Conservation (phyloP, 805 yeast species). For the Diddensiella transvaalensis region DNA sequence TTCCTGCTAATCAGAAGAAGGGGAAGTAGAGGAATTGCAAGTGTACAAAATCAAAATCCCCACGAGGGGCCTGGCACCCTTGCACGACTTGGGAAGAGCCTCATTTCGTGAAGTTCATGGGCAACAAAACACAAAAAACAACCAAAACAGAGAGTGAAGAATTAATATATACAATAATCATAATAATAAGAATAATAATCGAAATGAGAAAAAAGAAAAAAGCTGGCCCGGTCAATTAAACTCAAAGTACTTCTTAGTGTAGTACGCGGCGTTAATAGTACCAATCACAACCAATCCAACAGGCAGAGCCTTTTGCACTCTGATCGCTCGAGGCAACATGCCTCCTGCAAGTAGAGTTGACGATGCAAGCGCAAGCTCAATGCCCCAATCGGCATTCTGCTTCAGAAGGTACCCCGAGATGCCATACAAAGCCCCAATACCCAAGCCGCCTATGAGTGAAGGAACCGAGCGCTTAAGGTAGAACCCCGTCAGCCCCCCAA, state of each 20-base stretch:
- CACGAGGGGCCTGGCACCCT: no score
- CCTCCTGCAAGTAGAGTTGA: slow-evolving; percentile 64
- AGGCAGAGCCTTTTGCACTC: slow-evolving; percentile 73
- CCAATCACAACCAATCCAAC: slow-evolving; percentile 62
- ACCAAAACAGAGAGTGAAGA: no score
- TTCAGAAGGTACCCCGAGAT: slow-evolving; percentile 59
- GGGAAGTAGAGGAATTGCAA: not conserved
- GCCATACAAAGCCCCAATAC: slow-evolving; percentile 37
- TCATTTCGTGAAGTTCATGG: slow-evolving; percentile 1
- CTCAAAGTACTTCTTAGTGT: slow-evolving; percentile 69
- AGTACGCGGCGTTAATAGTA: slow-evolving; percentile 58
- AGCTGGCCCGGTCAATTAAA: slow-evolving; percentile 41
- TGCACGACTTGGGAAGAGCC: slow-evolving; percentile 1
- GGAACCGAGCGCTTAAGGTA: slow-evolving; percentile 69
- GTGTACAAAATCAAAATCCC: not conserved
- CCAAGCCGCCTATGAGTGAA: slow-evolving; percentile 72
- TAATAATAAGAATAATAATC: no score
- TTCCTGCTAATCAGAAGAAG: not conserved
- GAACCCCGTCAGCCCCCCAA: slow-evolving; percentile 72
- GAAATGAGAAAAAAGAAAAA: not conserved
- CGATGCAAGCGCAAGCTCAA: slow-evolving; percentile 73
- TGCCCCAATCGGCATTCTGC: slow-evolving; percentile 72
- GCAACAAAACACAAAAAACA: not conserved
- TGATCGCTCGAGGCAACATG: slow-evolving; percentile 66
- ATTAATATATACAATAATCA: no score